Conservation (phyloP, 2,329 filamentous ascomycete genomes). For the Aquanectria penicillioides region DNA sequence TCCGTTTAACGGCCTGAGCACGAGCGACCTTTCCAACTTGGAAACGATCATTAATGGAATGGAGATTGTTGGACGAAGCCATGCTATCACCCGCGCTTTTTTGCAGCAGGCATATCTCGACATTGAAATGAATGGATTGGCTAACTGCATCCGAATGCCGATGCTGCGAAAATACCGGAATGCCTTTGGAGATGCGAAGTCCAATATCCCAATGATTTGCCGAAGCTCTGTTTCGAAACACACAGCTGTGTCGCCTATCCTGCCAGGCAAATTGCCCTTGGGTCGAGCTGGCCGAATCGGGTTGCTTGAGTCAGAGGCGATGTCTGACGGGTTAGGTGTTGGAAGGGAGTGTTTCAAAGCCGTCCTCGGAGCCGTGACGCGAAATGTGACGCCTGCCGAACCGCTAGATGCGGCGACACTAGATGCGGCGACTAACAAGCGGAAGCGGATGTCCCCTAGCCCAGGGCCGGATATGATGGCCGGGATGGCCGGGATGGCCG, state of each 20-base stretch:
- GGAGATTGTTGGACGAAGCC: constrained; percentile 77
- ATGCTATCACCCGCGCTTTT: constrained; percentile 83
- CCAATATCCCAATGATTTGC: constrained; percentile 60
- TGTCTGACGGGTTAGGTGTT: neutral
- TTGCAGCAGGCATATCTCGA: constrained; percentile 88
- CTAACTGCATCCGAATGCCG: constrained; percentile 48
- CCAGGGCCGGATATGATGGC: constrained; percentile 34
- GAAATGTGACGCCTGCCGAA: constrained; percentile 40
- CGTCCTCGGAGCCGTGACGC: constrained; percentile 46
- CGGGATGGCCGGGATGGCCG: constrained; percentile 1
- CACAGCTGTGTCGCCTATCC: constrained; percentile 50
- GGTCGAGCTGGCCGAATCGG: neutral
- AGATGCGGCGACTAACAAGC: constrained; percentile 43
- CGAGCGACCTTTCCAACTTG: constrained; percentile 60
- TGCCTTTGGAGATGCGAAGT: constrained; percentile 41
- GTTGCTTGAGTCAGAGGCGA: neutral
- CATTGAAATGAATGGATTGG: constrained; percentile 66
- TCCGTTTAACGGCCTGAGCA: constrained; percentile 67
- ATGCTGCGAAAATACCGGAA: constrained; percentile 46
- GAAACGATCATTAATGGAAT: constrained; percentile 84
- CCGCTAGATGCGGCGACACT: constrained; percentile 20
- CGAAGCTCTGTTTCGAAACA: constrained; percentile 56
- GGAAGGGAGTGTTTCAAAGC: constrained; percentile 44
- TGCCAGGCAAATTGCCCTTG: constrained; percentile 58
- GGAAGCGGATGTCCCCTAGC: constrained; percentile 44